Base-by-base conservation (phyloP, 768 basidiomycete species). In the Rossbeevera mucosa region DNA sequence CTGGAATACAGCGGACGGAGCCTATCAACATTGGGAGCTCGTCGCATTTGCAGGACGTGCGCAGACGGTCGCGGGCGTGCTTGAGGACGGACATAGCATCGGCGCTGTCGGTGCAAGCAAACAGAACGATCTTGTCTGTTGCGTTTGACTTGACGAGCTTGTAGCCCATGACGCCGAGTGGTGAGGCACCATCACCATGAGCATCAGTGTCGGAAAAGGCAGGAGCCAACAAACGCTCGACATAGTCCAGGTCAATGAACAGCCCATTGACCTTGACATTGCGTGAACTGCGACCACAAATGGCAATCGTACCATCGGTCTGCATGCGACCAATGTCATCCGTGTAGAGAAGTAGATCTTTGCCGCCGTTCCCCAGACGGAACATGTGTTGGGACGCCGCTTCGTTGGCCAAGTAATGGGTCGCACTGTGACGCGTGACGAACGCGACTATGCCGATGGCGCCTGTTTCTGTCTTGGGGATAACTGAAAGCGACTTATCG, bases 231-330 rank as follows among this genome's bases (percentile, higher is more conserved):
- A 60, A 60, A 14, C 62, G 65, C 50, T 67, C 64, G 31, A 65
- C 56, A 45, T 59, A 61, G 43, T 67, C 66, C 31, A 67, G 42
- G 48, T 67, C 66, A 13, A 67, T 41, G 51, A 67, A 67, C 38
- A 67, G 31, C 8, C 66, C 66, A 22, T 67, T 65, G 20, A 67
- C 50, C 31, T 67, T 65, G 47, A 65, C 66, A 41, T 64, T 67
- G 50, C 64, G 63, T 12, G 64, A 67, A 47, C 64, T 65, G 9
- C 66, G 61, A 38, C 65, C 62, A 0, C 60, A 59, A 56, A 67
- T 63, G 7, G 29, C 48, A 33, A 67, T 62, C 26, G 62, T 63
- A 16, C 66, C 66, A 24, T 67, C 66, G 18, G 56, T 51, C n/a
- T 59, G 54, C 53, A 67, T 60, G 38, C 59, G 57, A 4, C 66